Conservation (phyloP, 2,329 filamentous ascomycete genomes). For the Helminthosporium solani region DNA sequence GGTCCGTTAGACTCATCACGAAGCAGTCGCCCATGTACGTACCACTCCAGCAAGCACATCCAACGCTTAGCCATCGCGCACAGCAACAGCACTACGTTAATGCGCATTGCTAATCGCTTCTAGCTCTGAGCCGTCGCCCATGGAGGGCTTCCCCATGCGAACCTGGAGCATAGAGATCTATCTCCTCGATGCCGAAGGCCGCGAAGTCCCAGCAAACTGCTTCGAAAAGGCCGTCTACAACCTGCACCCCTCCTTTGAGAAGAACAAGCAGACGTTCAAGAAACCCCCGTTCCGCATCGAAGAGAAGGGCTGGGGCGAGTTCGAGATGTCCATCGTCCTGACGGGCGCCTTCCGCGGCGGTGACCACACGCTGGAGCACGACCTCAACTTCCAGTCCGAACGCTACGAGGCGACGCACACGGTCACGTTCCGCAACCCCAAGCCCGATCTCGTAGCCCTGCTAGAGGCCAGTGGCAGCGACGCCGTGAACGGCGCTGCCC, state of each 20-base stretch:
- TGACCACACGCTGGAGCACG: slow-evolving; percentile 77
- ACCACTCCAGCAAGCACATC: slow-evolving; percentile 11
- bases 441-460: slow-evolving; percentile 74
- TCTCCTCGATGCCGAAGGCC: slow-evolving; percentile 80
- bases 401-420: slow-evolving; percentile 81
- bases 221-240: slow-evolving; percentile 94
- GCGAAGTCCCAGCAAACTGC: slow-evolving; percentile 76
- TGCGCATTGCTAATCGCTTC: slow-evolving; percentile 13
- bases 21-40: slow-evolving; percentile 86
- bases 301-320: slow-evolving; percentile 98
- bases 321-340: slow-evolving; percentile 87
- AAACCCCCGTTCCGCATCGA: slow-evolving; percentile 83
- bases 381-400: slow-evolving; percentile 83
- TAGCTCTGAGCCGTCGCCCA: slow-evolving; percentile 76
- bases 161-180: slow-evolving; percentile 86
- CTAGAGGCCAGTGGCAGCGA: slow-evolving; percentile 83
- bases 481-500: slow-evolving; percentile 58
- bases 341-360: slow-evolving; percentile 81
- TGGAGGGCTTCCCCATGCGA: slow-evolving; percentile 89
- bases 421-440: slow-evolving; percentile 89
- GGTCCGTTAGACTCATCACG: slow-evolving; percentile 89
- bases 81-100: not conserved
- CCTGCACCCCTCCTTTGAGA: slow-evolving; percentile 90
- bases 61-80: not conserved
- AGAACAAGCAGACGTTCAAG: slow-evolving; percentile 78